A percentile compares a stretch with the other conserved stretches of the same genome.
Evolutionary conservation across 164 flowering plant species (phyloP).

Genomic region (Umbilicus rupestris): DNA sequence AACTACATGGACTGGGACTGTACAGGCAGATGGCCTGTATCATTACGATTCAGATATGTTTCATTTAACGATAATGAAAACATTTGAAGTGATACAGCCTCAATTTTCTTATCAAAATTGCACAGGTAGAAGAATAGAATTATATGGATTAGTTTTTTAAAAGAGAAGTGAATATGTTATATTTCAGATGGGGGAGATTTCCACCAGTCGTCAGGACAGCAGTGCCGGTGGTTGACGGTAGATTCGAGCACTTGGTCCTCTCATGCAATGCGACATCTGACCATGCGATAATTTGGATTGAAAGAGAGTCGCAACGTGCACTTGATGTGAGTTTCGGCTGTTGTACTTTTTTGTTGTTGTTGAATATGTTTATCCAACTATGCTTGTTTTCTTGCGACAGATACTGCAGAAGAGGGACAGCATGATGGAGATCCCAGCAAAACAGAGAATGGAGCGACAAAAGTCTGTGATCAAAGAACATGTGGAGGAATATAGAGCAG

Average conservation of each 20-base stretch:
- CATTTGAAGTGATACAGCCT: no score
- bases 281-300: slow-evolving; percentile 87
- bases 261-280: slow-evolving; percentile 89
- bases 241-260: slow-evolving; percentile 90
- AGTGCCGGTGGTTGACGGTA: slow-evolving; percentile 88
- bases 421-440: slow-evolving; percentile 49
- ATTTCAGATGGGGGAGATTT: slow-evolving; percentile 79
- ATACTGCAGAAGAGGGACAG: slow-evolving; percentile 1
- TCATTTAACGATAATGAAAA: no score
- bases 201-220: slow-evolving; percentile 99
- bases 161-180: neutral
- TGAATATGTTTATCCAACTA: neutral
- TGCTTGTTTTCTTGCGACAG: neutral
- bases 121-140: no score
- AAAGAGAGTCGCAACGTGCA: slow-evolving; percentile 76
- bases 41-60: no score
- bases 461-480: slow-evolving; percentile 54
- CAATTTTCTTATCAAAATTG: no score
- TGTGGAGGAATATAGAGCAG: slow-evolving; percentile 49
- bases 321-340: slow-evolving; percentile 41
- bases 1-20: neutral
- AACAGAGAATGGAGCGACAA: slow-evolving; percentile 52
- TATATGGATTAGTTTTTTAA: neutral
- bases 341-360: neutral
- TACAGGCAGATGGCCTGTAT: no score